Evolutionary conservation across 768 basidiomycete species (phyloP), one percentile per base, ranked within the genome.

Genomic region (Vararia minispora): DNA sequence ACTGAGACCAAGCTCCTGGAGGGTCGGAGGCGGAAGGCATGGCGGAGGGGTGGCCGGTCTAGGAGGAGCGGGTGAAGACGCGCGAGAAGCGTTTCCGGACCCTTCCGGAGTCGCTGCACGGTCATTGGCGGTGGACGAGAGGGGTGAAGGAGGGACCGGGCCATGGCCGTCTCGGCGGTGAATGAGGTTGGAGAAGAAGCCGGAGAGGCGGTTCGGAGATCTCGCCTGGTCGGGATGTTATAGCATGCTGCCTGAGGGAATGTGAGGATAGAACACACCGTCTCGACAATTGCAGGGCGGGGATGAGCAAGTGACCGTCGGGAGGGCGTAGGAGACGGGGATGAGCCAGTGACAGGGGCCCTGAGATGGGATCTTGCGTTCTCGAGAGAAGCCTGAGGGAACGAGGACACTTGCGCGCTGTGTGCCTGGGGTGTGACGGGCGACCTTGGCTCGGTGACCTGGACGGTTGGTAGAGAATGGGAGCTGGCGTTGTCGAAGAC

Each of bases 141-240:
- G 24, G 13, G 48, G 39, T 11, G 56, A 29, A 3, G 56, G 43
- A 21, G 51, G 45, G n/a, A n/a, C n/a, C 3, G 62, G 51, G 11
- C 57, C 47, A 28, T 58, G 60, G n/a, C n/a, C n/a, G 37, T 86
- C 80, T 34, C 80, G 71, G 40, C 85, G 74, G 52, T 81, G 76
- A 5, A 89, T 82, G 41, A 89, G 67, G 49, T 73, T 75, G 12
- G 73, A 79, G 55, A 88, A 77, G 59, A 89, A 89, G n/a, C 86
- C 86, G 18, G 87, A 89, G 22, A 89, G 65, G 21, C 86, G 71
- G 53, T 78, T 85, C 20, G 79, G 68, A 27, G 78, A 61, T 40
- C 84, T 77, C 42, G 59, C 57, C 70, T 79, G 54, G 21, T 18
- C 23, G 11, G 10, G 24, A 27, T 25, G 25, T 39, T 6, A 33